Evolutionary conservation across 192 early-diverging fungal species (phyloP).

Genomic region (Endogone sp.): DNA sequence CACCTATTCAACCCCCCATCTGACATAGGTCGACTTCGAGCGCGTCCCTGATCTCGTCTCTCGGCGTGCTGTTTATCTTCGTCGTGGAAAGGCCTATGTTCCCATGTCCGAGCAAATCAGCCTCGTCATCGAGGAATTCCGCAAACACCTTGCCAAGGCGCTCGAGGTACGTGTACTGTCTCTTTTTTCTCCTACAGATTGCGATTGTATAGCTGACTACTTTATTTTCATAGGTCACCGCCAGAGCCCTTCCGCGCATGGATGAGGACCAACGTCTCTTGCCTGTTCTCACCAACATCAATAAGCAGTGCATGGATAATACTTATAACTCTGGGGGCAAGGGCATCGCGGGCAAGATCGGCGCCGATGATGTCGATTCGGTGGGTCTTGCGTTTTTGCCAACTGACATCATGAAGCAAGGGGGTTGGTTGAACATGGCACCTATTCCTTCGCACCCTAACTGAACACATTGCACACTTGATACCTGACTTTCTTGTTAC

Average conservation of each 20-base stretch:
- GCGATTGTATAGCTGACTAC: neutral
- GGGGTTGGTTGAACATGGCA: no score
- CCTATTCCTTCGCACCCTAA: no score
- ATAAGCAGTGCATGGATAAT: conserved; percentile 73
- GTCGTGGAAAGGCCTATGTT: conserved; percentile 67
- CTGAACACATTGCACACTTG: neutral
- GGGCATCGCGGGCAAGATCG: conserved; percentile 48
- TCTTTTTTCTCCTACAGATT: neutral
- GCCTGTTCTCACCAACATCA: conserved; percentile 83
- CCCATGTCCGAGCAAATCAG: conserved; percentile 65
- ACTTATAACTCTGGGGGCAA: conserved; percentile 52
- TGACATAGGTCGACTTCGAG: conserved; percentile 74
- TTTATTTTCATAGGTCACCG: conserved; percentile 52
- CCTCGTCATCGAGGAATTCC: conserved; percentile 76
- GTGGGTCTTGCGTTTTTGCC: conserved; percentile 21
- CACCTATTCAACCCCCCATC: no score
- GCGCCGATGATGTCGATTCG: conserved; percentile 62
- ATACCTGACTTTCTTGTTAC: neutral
- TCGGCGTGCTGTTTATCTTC: conserved; percentile 56
- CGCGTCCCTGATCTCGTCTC: conserved; percentile 59
- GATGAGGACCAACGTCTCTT: conserved; percentile 89
- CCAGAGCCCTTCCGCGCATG: conserved; percentile 76
- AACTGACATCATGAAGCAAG: no score
- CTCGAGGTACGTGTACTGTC: conserved; percentile 41
- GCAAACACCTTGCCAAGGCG: conserved; percentile 45